A percentile compares a stretch with the other conserved stretches of the same genome.
Evolutionary conservation across 257 asterid species (phyloP).

Genomic region (Ballota nigra): DNA sequence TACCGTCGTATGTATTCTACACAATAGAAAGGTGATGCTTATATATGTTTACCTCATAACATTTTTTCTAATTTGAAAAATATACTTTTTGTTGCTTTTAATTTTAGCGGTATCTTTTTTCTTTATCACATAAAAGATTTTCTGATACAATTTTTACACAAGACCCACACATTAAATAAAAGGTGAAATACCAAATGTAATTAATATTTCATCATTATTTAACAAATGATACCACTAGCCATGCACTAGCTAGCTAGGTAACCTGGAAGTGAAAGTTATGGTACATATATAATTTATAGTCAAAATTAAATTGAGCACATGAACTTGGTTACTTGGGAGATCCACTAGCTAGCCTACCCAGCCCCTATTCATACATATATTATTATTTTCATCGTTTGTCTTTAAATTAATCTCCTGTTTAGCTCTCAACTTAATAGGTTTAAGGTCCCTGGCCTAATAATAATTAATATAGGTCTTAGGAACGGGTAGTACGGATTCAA

Average conservation of each 20-base stretch:
- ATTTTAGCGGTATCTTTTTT: too few relatives aligned
- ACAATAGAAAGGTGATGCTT: too few relatives aligned
- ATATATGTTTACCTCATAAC: too few relatives aligned
- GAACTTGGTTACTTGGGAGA: background rate
- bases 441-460: background rate
- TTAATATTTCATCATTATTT: background rate
- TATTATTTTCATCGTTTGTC: too few relatives aligned
- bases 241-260: background rate
- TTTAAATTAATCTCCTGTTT: background rate
- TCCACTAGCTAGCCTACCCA: background rate
- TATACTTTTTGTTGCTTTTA: too few relatives aligned
- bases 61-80: too few relatives aligned
- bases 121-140: too few relatives aligned
- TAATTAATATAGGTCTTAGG: background rate
- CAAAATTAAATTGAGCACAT: background rate
- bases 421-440: background rate
- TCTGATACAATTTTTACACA: too few relatives aligned
- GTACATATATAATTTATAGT: background rate
- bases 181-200: background rate
- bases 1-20: too few relatives aligned
- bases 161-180: too few relatives aligned
- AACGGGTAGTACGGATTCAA: background rate
- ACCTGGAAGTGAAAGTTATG: background rate
- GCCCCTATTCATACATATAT: background rate
- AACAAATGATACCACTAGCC: background rate